A percentile compares a stretch with the other conserved stretches of the same genome.
Conservation (phyloP, 2,329 filamentous ascomycete species). For the Cadophora luteo-olivacea region DNA sequence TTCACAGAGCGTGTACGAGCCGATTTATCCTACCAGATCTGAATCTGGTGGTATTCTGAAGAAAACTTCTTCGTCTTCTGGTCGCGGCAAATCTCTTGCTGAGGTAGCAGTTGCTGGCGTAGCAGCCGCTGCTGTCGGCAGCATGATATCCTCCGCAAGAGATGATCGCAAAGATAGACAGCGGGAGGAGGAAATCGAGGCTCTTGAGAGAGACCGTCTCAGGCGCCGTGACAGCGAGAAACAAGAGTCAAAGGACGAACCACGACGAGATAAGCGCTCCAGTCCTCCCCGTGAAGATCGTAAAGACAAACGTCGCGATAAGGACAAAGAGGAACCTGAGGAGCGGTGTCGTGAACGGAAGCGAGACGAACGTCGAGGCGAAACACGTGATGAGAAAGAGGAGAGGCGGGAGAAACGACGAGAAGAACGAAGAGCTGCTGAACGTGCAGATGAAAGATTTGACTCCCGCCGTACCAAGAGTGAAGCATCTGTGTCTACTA, state of each 20-base stretch:
- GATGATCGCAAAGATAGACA: slow-evolving; percentile 39
- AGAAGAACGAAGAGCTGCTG: slow-evolving; percentile 32
- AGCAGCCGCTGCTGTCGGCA: slow-evolving; percentile 57
- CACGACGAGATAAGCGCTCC: slow-evolving; percentile 33
- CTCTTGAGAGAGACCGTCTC: slow-evolving; percentile 22
- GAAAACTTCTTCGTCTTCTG: slow-evolving; percentile 42
- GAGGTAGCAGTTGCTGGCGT: slow-evolving; percentile 55
- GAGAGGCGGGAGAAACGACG: slow-evolving; percentile 47
- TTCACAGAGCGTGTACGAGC: slow-evolving; percentile 70
- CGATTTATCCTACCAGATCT: slow-evolving; percentile 45
- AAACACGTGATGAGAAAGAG: slow-evolving; percentile 42
- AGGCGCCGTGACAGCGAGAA: slow-evolving; percentile 29
- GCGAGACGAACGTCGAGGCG: slow-evolving; percentile 41
- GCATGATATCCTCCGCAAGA: slow-evolving; percentile 50
- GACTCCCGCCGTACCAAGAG: slow-evolving; percentile 38
- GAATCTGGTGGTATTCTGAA: slow-evolving; percentile 37
- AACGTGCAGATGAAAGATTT: slow-evolving; percentile 25
- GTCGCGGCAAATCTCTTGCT: slow-evolving; percentile 49
- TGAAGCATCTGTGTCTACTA: slow-evolving; percentile 39
- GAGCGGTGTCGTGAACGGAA: slow-evolving; percentile 36
- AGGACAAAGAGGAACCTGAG: slow-evolving; percentile 33
- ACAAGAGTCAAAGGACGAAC: slow-evolving; percentile 34
- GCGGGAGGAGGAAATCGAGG: slow-evolving; percentile 33
- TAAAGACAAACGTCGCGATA: slow-evolving; percentile 38
- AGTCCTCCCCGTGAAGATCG: slow-evolving; percentile 38